Base-by-base conservation (phyloP, 768 basidiomycete genomes). In the Mycena chlorophos region DNA sequence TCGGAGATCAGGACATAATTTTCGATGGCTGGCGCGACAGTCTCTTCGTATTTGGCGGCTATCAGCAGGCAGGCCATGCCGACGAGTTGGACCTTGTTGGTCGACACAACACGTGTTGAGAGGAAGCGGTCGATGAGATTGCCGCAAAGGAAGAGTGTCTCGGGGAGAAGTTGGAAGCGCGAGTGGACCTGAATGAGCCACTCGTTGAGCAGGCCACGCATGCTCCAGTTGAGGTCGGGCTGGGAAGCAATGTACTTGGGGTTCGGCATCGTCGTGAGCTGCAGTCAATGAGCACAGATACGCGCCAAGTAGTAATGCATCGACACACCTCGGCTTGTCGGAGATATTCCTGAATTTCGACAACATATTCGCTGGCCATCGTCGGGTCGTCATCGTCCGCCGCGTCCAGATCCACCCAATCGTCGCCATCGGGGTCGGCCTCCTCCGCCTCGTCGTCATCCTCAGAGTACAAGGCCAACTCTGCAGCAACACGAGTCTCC, bases 111-210 rank as follows among this genome's bases (percentile, higher is more conserved):
- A 13, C 93, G 88, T 30, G 76, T 69, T 16, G 81, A 82, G 17
- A 89, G 77, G 74, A 89, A 87, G 49, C 87, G 84, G 65, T 88
- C 87, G 52, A 95, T 83, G 66, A 97, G 84, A 76, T 97, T 95
- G 61, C 86, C 78, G 65, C 86, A 85, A 55, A 96, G 83, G 76
- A 95, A 96, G 53, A 97, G 83, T 1, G 95, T 95, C 71, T 98
- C 94, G 16, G 91, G 90, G 10, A 91, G 78, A 27, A 97, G 79
- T 52, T 84, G 84, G 78, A 94, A 95, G 61, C 87, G 87, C 48
- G 81, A 80, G 68, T 97, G 95, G 16, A 95, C 87, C 71, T 94
- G 91, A 60, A 97, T 84, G 56, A 98, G 78, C 94, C 94, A 97
- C 77, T 96, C 94, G 60, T 90, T 84, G 17, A 98, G 83, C 48